These are phyloP conservation scores for Phylloporus sp. DNA, from an alignment of 1,284 basidiomycete species.

Conservation along the genomic window DNA sequence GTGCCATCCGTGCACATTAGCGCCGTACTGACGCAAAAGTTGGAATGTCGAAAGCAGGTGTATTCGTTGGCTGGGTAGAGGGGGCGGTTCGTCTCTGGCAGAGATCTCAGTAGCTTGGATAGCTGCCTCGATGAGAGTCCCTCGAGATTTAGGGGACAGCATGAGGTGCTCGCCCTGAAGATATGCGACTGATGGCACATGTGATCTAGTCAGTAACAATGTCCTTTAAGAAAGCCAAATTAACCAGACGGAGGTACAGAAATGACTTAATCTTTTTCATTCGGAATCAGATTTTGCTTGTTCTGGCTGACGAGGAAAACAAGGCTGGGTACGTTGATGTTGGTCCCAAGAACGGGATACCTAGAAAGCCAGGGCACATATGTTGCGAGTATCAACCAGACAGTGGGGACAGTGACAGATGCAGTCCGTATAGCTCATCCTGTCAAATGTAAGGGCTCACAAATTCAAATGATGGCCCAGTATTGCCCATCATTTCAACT, in stretches of 20 bases:
- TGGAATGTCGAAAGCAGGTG: conserved; percentile 79
- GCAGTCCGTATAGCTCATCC: not conserved
- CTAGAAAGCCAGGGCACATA: not conserved
- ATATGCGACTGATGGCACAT: not conserved
- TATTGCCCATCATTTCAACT: too few relatives aligned
- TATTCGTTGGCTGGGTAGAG: conserved; percentile 51
- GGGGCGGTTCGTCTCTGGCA: not conserved
- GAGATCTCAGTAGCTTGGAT: conserved; percentile 37
- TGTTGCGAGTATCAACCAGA: too few relatives aligned
- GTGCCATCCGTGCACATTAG: conserved; percentile 70
- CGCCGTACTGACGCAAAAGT: conserved; percentile 90
- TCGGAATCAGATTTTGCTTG: too few relatives aligned
- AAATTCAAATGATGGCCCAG: too few relatives aligned
- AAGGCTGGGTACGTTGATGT: too few relatives aligned
- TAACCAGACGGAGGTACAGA: too few relatives aligned
- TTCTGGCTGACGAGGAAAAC: too few relatives aligned
- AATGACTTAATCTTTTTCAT: too few relatives aligned
- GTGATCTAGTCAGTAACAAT: not conserved
- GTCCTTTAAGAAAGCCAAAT: not conserved
- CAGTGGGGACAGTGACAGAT: too few relatives aligned
- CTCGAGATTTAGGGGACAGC: conserved; percentile 27
- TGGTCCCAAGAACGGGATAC: not conserved
- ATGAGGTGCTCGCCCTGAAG: conserved; percentile 28
- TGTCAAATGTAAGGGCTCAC: not conserved
- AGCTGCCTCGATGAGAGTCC: conserved; percentile 44